A percentile compares a stretch with the other conserved stretches of the same genome.
Conservation (phyloP, 768 basidiomycete species). For the Lactarius vividus region DNA sequence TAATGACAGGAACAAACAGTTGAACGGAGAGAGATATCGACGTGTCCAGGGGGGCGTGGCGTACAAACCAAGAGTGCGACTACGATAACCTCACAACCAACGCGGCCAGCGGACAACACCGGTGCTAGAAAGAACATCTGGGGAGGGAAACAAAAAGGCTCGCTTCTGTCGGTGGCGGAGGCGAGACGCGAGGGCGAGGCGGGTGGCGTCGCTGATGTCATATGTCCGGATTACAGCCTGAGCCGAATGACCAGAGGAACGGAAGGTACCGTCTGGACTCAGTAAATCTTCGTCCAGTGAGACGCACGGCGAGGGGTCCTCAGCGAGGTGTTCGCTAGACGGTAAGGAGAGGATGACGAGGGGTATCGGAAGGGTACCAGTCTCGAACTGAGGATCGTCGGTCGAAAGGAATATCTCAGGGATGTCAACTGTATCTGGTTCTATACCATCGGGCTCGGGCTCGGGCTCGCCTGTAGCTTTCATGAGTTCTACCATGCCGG, state of each 20-base stretch:
- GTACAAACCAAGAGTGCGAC: not conserved
- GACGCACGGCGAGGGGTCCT: not conserved
- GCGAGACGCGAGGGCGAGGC: slow-evolving; percentile 10
- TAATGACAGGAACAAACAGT: not conserved
- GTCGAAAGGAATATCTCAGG: slow-evolving; percentile 5
- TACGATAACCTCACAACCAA: slow-evolving; percentile 8
- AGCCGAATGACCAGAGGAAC: not conserved
- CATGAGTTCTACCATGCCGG: not conserved
- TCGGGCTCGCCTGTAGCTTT: not conserved
- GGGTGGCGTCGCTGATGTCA: slow-evolving; percentile 6
- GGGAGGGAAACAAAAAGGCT: not conserved
- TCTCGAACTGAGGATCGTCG: slow-evolving; percentile 3
- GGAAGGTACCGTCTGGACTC: slow-evolving; percentile 19
- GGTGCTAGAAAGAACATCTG: not conserved
- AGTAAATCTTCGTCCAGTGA: slow-evolving; percentile 13
- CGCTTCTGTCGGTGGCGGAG: slow-evolving; percentile 16
- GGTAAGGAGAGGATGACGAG: slow-evolving; percentile 21
- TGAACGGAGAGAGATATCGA: not conserved
- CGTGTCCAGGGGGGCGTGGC: not conserved
- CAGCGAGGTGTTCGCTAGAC: slow-evolving; percentile 8
- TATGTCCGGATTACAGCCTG: not conserved
- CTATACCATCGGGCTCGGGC: not conserved
- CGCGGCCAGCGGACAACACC: slow-evolving; percentile 17
- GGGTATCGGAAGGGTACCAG: slow-evolving; percentile 5
- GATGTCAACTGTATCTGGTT: not conserved